Base-by-base conservation (phyloP, 768 basidiomycete genomes). In the Boletus subparvulus region DNA sequence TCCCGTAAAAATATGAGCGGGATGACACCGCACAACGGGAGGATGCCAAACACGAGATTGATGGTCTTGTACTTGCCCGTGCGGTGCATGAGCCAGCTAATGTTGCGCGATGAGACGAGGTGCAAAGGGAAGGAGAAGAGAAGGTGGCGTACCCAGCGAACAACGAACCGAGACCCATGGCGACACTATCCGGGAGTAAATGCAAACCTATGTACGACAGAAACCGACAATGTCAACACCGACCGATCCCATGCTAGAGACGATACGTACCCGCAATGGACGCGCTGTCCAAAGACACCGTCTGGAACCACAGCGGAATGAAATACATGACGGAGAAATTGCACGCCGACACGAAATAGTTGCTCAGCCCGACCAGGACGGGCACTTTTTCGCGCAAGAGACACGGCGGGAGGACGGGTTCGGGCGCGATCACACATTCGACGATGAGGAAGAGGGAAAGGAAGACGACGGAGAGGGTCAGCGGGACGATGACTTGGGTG, bases 291-390 rank as follows among this genome's bases (percentile, higher is more conserved):
- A 89, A 65, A 66, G 82, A 75, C 3, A 92, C 90, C 0, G 86
- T 90, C 68, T 92, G 87, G 67, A 91, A 92, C 87, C 88, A 92
- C 67, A 87, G 80, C 4, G 90, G 90, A 67, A 85, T 81, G 69
- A 86, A 90, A 69, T 88, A 92, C 67, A 81, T 88, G 61, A 90
- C 78, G 1, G 84, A 75, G 47, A 92, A 87, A 65, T 90, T 92
- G 68, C 88, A 90, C 2, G 79, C 77, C 6, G 88, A 80, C 12
- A 91, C 89, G 21, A 89, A 78, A 64, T 85, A 86, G 64, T 89
- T 90, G 64, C 83, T 88, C 50, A 77, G 69, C 3, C 86, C 86
- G 17, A 90, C 82, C 1, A 93, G 76, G 5, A 90, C 75, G 0
- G 91, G 88, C 0, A 91, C 83, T 54, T 77, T 83, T 66, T 85